These are phyloP conservation scores for Chaetomiaceae sp. DNA, from an alignment of 2,329 filamentous ascomycete genomes.

Conservation along the genomic window DNA sequence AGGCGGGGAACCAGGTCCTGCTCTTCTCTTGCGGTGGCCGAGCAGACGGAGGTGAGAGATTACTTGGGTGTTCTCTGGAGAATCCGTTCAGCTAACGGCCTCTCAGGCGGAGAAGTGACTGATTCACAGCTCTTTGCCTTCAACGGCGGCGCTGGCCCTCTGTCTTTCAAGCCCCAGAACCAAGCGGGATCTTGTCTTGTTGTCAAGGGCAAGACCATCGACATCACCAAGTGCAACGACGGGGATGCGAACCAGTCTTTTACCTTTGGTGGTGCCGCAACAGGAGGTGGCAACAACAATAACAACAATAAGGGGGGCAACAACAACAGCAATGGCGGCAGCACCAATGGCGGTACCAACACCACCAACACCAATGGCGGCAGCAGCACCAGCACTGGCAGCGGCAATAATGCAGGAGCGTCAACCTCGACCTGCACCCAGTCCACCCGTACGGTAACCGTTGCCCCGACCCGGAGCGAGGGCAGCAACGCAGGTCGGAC, in stretches of 20 bases:
- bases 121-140: slow-evolving; percentile 51
- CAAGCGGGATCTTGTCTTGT: slow-evolving; percentile 44
- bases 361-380: slow-evolving; percentile 6
- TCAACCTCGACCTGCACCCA: slow-evolving; percentile 18
- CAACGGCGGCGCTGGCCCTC: slow-evolving; percentile 37
- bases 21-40: slow-evolving; percentile 57
- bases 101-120: slow-evolving; percentile 41
- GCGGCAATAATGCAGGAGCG: slow-evolving; percentile 5
- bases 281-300: slow-evolving; percentile 1
- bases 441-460: slow-evolving; percentile 21
- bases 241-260: slow-evolving; percentile 43
- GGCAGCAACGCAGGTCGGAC: not conserved
- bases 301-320: slow-evolving; percentile 5
- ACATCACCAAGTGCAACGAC: slow-evolving; percentile 40
- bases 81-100: not conserved
- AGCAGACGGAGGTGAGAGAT: slow-evolving; percentile 44
- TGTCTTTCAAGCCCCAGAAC: slow-evolving; percentile 44
- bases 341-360: not conserved
- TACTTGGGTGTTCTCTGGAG: too few relatives aligned
- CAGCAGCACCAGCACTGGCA: slow-evolving; percentile 4
- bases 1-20: slow-evolving; percentile 47
- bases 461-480: slow-evolving; percentile 4
- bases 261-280: slow-evolving; percentile 26
- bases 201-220: slow-evolving; percentile 40
- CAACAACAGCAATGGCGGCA: not conserved